A percentile compares a stretch with the other conserved stretches of the same genome.
Evolutionary conservation across 768 basidiomycete species (phyloP).

Genomic region (Cytidiella melzeri): DNA sequence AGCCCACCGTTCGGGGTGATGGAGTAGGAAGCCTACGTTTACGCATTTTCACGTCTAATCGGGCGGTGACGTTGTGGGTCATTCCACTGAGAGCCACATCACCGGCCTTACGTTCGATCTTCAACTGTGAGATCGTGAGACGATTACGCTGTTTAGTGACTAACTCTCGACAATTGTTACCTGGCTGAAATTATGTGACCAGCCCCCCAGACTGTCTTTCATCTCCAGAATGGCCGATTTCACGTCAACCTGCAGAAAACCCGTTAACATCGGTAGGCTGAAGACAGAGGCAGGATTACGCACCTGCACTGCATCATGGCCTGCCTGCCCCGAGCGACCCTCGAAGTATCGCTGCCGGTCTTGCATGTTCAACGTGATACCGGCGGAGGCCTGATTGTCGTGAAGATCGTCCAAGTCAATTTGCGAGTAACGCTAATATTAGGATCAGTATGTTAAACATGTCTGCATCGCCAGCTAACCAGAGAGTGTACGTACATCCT

Average conservation of each 20-base stretch:
- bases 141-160: neutral
- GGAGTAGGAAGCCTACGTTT: constrained; percentile 45
- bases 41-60: constrained; percentile 57
- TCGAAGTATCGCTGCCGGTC: constrained; percentile 82
- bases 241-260: constrained; percentile 33
- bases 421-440: constrained; percentile 37
- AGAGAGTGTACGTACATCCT: constrained; percentile 44
- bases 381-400: constrained; percentile 54
- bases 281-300: constrained; percentile 6
- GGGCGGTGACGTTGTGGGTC: constrained; percentile 74
- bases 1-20: neutral
- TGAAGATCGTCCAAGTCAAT: constrained; percentile 86
- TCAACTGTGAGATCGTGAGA: constrained; percentile 38
- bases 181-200: constrained; percentile 52
- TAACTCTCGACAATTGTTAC: constrained; percentile 29
- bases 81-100: constrained; percentile 66
- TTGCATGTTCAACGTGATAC: constrained; percentile 83
- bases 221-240: constrained; percentile 42
- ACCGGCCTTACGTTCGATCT: constrained; percentile 59
- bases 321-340: constrained; percentile 34
- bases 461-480: no score
- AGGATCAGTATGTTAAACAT: neutral
- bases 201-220: constrained; percentile 42
- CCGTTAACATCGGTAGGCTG: constrained; percentile 21
- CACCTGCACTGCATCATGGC: constrained; percentile 19